Evolutionary conservation across 495 filamentous ascomycete species (phyloP), one percentile per base, ranked within the genome.

Genomic region (Apodospora peruviana): DNA sequence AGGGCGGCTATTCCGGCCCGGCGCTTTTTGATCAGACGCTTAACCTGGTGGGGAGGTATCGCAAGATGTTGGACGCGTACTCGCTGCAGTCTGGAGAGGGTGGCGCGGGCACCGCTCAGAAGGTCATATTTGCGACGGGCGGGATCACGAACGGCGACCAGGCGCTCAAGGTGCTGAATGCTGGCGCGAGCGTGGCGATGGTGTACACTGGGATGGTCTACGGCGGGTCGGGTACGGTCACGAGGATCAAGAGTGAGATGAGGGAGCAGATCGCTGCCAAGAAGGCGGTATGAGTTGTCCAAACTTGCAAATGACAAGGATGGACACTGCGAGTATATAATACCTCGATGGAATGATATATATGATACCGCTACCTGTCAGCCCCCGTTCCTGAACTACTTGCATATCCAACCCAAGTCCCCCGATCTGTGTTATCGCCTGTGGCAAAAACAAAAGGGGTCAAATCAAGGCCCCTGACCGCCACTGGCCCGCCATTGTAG

Each of bases 121-220:
- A 96, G 73, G 82, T 88, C 37, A 85, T 98, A 39, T 96, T 97
- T 64, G 91, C 91, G 11, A 88, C 84, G 0, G 91, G 91, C 1
- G 93, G 93, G 8, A 93, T 98, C 53, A 88, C 82, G 4, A 90
- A 79, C 53, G 93, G 91, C 9, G 73, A 80, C 42, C 84, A 95
- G 69, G 93, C 88, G 5, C 72, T 85, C 4, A 77, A 85, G 67
- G 80, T 86, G 0, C 71, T 95, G 29, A 82, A 90, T 50, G 88
- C 90, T 0, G 93, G 93, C 9, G 91, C 93, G 0, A 89, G 82
- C 45, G 82, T 95, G 0, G 89, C 88, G 1, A 89, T 90, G 85
- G 78, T 93, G 37, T 93, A 88, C 58, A 88, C 85, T 2, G 68
- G 84, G 8, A 65, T 94, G 57, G 83, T 89, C 5, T 98, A 94